Evolutionary conservation across 129 eudicot genomes (phyloP), one percentile per base, ranked within the genome.

Genomic region (Flaveria trinervia): DNA sequence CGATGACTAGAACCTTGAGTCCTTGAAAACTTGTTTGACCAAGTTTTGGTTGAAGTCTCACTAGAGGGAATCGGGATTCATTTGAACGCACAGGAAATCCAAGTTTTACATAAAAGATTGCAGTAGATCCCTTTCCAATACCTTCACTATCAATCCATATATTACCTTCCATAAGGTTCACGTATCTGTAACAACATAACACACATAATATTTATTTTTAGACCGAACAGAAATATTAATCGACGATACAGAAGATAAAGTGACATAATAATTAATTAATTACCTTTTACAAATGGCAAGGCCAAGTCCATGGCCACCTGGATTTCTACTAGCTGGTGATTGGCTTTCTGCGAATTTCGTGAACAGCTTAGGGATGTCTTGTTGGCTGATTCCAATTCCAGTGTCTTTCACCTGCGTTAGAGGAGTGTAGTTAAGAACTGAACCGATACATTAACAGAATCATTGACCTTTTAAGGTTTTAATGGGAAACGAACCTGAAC

Each of bases 231-330:
- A 18, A 1, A 8, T 55, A 57, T 20, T 20, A 7, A 23, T 59
- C 9, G 39, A 59, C 12, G 3, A 59, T 25, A 59, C 66, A 59
- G 16, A 59, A 59, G n/a, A 25, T 59, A 22, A 56, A 3, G 5
- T 10, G 5, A 25, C 28, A 62, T 28, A 14, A 62, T 30, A 64
- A 64, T 22, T 80, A 93, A 14, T 28, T 30, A 64, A 64, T 22
- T 80, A 93, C 98, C 98, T 87, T 81, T 89, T 93, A 74, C 97
- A 90, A 81, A 93, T 89, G 60, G 98, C 98, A 61, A 93, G 97
- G 45, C 98, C 97, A 26, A 93, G 98, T 20, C 97, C 97, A 70
- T 79, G 87, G 45, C 98, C 96, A 82, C 88, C 73, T 70, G 88
- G 70, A 78, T 87, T 86, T 76, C 83, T 85, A 44, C 85, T 70